Conservation (phyloP, 176 grass and related monocot species). For the Carex kokanica region DNA sequence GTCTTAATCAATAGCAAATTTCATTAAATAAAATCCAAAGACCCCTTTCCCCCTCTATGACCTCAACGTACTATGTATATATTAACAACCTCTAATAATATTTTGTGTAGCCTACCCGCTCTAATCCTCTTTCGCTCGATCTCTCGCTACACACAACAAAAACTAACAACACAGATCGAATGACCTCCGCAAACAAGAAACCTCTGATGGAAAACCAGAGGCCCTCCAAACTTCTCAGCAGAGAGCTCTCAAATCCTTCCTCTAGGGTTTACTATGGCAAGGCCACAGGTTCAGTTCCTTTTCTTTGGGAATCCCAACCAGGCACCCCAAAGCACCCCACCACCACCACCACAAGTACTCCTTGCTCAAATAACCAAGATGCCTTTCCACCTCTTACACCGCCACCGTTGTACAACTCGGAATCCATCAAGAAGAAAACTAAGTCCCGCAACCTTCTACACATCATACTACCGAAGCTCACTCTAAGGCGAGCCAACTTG, state of each 20-base stretch:
- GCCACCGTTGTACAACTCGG: conserved; percentile 50
- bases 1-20: too few species aligned
- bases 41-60: too few species aligned
- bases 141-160: conserved; percentile 16
- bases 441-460: conserved; percentile 38
- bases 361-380: background rate
- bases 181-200: conserved; percentile 25
- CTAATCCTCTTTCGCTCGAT: background rate
- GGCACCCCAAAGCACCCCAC: conserved; percentile 63
- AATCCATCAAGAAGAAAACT: conserved; percentile 20
- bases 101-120: background rate
- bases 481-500: conserved; percentile 5
- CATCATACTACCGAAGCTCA: conserved; percentile 51
- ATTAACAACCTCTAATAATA: background rate
- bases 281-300: conserved; percentile 61
- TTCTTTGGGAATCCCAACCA: conserved; percentile 87
- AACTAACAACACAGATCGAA: background rate
- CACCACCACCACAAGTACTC: background rate
- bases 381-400: conserved; percentile 55
- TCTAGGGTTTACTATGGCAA: conserved; percentile 81
- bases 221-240: conserved; percentile 46
- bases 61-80: background rate
- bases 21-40: too few species aligned
- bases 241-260: conserved; percentile 56
- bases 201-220: conserved; percentile 49